These are phyloP conservation scores for Colletotrichum lini DNA, from an alignment of 2,329 filamentous ascomycete genomes.

Conservation along the genomic window DNA sequence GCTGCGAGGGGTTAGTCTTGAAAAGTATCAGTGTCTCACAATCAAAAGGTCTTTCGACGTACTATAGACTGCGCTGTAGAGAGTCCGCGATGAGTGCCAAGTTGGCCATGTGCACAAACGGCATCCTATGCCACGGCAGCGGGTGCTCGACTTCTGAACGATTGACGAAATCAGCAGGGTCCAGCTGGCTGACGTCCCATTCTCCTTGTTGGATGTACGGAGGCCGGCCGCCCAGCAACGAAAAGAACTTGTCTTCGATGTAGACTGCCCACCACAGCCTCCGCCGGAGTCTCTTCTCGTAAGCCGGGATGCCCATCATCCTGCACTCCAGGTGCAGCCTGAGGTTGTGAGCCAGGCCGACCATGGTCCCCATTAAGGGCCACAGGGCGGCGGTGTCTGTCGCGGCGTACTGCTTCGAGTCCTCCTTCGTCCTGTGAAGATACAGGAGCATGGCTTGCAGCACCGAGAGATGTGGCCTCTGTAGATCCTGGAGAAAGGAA, in stretches of 20 bases:
- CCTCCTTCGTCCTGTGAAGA: not conserved
- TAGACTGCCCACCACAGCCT: slow-evolving; percentile 58
- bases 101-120: not conserved
- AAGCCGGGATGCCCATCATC: slow-evolving; percentile 54
- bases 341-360: slow-evolving; percentile 51
- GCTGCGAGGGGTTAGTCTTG: not conserved
- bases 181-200: slow-evolving; percentile 44
- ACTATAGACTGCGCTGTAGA: slow-evolving; percentile 2
- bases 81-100: slow-evolving; percentile 2
- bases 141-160: not conserved
- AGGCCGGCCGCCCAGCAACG: slow-evolving; percentile 53
- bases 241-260: slow-evolving; percentile 55
- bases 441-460: slow-evolving; percentile 11
- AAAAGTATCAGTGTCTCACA: not conserved
- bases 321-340: slow-evolving; percentile 55
- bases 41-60: rapidly evolving
- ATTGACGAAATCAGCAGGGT: not conserved
- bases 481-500: not conserved
- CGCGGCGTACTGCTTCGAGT: slow-evolving; percentile 5
- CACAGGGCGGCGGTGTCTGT: slow-evolving; percentile 53
- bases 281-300: slow-evolving; percentile 55
- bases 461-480: slow-evolving; percentile 1
- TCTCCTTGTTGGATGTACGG: slow-evolving; percentile 52
- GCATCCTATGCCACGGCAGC: not conserved
- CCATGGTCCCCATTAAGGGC: slow-evolving; percentile 54